These are phyloP conservation scores for Huntiella abstrusa DNA, from an alignment of 2,329 filamentous ascomycete genomes.

Conservation along the genomic window DNA sequence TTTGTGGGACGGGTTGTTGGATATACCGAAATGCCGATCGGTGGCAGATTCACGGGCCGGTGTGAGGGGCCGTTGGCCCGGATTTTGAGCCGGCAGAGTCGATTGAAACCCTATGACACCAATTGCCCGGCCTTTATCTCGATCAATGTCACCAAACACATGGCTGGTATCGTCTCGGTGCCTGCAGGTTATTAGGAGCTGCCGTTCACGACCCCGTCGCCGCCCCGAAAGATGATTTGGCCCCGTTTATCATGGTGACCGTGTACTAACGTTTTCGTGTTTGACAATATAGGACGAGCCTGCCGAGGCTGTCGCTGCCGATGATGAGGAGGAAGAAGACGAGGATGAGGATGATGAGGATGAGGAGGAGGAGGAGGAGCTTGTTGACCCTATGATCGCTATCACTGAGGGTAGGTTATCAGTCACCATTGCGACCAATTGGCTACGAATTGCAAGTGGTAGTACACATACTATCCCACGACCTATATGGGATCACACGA, in stretches of 20 bases:
- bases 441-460: too few relatives aligned
- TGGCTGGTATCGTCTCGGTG: too few relatives aligned
- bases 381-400: conserved; percentile 71
- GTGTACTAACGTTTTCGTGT: neutral
- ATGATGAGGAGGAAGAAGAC: conserved; percentile 28
- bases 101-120: too few relatives aligned
- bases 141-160: too few relatives aligned
- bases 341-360: conserved; percentile 31
- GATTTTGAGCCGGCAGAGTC: too few relatives aligned
- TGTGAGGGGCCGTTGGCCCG: too few relatives aligned
- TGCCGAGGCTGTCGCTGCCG: conserved; percentile 15
- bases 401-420: conserved; percentile 72
- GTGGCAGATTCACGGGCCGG: too few relatives aligned
- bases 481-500: too few relatives aligned
- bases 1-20: too few relatives aligned
- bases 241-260: neutral
- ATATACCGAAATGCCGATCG: too few relatives aligned
- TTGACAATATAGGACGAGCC: conserved; percentile 13
- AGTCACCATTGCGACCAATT: neutral
- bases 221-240: neutral
- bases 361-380: conserved; percentile 62
- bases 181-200: neutral
- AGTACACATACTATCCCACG: too few relatives aligned
- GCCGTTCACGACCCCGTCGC: neutral
- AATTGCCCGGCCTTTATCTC: too few relatives aligned